These are phyloP conservation scores for Monilinia polystroma DNA, from an alignment of 2,329 filamentous ascomycete species.

Conservation along the genomic window DNA sequence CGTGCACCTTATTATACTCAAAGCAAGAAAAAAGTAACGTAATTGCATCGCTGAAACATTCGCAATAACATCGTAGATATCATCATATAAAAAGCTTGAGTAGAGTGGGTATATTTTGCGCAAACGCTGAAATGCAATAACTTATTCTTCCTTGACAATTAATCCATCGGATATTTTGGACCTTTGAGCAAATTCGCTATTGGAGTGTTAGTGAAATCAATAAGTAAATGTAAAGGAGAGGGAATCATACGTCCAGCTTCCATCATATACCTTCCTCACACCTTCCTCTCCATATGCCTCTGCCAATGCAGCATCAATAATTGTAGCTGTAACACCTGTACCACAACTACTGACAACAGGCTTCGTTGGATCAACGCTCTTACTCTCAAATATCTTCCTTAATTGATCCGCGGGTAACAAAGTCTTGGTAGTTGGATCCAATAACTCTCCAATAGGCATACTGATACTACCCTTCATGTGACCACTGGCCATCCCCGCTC, in stretches of 20 bases:
- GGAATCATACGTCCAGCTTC: slow-evolving; percentile 87
- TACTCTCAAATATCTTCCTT: slow-evolving; percentile 72
- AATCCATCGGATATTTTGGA: slow-evolving; percentile 61
- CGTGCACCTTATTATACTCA: slow-evolving; percentile 2
- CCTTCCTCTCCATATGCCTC: slow-evolving; percentile 71
- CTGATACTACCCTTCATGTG: slow-evolving; percentile 89
- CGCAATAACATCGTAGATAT: slow-evolving; percentile 16
- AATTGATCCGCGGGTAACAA: slow-evolving; percentile 72
- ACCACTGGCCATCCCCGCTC: slow-evolving; percentile 80
- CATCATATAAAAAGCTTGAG: slow-evolving; percentile 20
- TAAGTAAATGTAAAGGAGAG: not conserved
- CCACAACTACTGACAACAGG: slow-evolving; percentile 88
- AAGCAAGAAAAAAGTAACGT: not conserved
- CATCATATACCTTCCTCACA: slow-evolving; percentile 81
- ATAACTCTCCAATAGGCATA: slow-evolving; percentile 73
- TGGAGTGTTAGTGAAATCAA: slow-evolving; percentile 25
- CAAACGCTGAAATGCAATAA: slow-evolving; percentile 21
- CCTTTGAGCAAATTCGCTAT: slow-evolving; percentile 66
- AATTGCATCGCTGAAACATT: slow-evolving; percentile 11
- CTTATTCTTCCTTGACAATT: slow-evolving; percentile 51
- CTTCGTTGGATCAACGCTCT: slow-evolving; percentile 73
- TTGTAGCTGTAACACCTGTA: slow-evolving; percentile 88
- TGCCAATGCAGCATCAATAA: slow-evolving; percentile 82
- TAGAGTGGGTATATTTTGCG: slow-evolving; percentile 23
- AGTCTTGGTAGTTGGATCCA: slow-evolving; percentile 81